Evolutionary conservation across 495 filamentous ascomycete species (phyloP).

Genomic region (Daldinia bambusicola): DNA sequence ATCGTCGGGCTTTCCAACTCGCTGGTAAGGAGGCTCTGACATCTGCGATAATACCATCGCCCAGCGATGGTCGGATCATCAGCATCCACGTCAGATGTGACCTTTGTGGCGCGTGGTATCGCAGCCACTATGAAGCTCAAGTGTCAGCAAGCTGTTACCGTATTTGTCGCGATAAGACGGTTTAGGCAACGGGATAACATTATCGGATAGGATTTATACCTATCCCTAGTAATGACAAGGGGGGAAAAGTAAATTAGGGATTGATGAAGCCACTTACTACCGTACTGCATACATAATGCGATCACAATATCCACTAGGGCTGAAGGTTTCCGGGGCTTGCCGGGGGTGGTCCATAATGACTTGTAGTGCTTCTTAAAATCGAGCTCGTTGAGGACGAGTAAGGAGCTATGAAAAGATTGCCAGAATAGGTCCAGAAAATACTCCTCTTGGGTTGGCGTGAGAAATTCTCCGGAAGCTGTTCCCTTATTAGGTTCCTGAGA

Average conservation of each 20-base stretch:
- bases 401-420: neutral
- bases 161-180: neutral
- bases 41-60: slow-evolving; percentile 5
- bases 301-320: slow-evolving; percentile 10
- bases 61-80: neutral
- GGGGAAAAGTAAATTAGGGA: neutral
- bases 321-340: slow-evolving; percentile 7
- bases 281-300: slow-evolving; percentile 4
- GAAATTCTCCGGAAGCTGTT: neutral
- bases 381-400: neutral
- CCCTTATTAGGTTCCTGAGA: neutral
- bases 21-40: neutral
- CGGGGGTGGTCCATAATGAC: neutral
- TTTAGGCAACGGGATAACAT: neutral
- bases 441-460: slow-evolving; percentile 8
- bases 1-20: slow-evolving; percentile 7
- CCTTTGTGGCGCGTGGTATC: slow-evolving; percentile 1
- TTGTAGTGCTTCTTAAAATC: slow-evolving; percentile 4
- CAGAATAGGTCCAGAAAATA: slow-evolving; percentile 13
- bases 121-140: neutral
- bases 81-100: slow-evolving; percentile 5
- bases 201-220: neutral
- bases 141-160: neutral
- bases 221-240: neutral
- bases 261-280: slow-evolving; percentile 3